Evolutionary conservation across 1,139 yeast species (phyloP).

Genomic region (Magnusiomyces sp.): DNA sequence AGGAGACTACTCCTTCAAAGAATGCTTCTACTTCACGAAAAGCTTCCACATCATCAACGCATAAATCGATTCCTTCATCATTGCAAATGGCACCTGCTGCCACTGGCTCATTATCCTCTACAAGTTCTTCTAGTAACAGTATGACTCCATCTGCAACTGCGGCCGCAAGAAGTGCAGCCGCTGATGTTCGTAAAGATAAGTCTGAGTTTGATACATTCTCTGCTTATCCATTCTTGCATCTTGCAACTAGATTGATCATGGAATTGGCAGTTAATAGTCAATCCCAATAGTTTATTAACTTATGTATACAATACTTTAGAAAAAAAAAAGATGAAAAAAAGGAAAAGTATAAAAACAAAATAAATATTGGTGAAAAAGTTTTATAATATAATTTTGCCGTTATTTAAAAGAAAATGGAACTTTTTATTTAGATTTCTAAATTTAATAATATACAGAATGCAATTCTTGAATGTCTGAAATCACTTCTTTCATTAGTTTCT

Average conservation of each 20-base stretch:
- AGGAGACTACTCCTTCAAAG: slow-evolving; percentile 26
- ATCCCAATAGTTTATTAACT: slow-evolving; percentile 22
- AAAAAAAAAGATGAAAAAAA: not conserved
- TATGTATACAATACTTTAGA: not conserved
- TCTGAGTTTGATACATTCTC: slow-evolving; percentile 55
- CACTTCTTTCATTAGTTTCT: slow-evolving; percentile 21
- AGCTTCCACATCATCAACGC: not conserved
- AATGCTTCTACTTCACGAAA: not conserved
- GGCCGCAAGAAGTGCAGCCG: slow-evolving; percentile 3
- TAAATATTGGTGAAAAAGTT: not conserved
- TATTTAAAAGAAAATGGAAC: not conserved
- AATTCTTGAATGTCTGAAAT: slow-evolving; percentile 21
- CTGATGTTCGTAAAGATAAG: slow-evolving; percentile 14
- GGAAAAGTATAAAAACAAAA: not conserved
- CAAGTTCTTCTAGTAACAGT: slow-evolving; percentile 15
- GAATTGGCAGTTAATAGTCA: slow-evolving; percentile 85
- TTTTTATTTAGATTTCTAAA: not conserved
- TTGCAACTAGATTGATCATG: slow-evolving; percentile 89
- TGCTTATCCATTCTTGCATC: slow-evolving; percentile 89
- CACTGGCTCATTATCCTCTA: not conserved
- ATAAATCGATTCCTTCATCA: not conserved
- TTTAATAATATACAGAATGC: not conserved
- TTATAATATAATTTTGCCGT: too few relatives aligned
- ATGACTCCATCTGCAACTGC: not conserved
- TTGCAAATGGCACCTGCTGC: slow-evolving; percentile 3